Conservation (phyloP, 371 early-diverging fungal genomes). For the Mucor lusitanicus region DNA sequence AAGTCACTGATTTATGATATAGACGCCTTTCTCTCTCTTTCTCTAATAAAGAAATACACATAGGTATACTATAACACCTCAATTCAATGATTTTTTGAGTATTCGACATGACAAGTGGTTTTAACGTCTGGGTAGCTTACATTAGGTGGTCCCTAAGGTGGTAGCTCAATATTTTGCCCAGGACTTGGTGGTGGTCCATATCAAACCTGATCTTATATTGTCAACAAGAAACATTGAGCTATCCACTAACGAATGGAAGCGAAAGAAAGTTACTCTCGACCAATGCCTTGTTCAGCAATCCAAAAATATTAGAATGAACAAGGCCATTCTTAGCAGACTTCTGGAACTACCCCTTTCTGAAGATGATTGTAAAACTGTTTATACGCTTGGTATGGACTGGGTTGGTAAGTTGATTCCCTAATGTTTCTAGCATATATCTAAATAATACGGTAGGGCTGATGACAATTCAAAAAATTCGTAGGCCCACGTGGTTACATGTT, state of each 20-base stretch:
- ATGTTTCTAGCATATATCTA: slow-evolving; percentile 20
- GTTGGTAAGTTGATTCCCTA: slow-evolving; percentile 16
- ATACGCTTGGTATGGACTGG: slow-evolving; percentile 15
- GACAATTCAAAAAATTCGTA: slow-evolving; percentile 12
- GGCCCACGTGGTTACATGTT: slow-evolving; percentile 24
- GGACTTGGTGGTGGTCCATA: too few relatives aligned
- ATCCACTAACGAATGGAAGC: slow-evolving; percentile 24
- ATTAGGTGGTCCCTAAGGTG: too few relatives aligned
- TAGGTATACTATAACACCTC: too few relatives aligned
- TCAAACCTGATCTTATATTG: slow-evolving; percentile 14
- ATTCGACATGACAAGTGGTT: too few relatives aligned
- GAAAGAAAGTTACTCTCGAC: slow-evolving; percentile 17
- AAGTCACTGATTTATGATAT: too few relatives aligned
- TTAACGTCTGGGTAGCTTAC: too few relatives aligned
- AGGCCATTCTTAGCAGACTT: slow-evolving; percentile 21
- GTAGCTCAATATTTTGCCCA: too few relatives aligned
- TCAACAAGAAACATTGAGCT: slow-evolving; percentile 19
- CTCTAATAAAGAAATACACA: too few relatives aligned
- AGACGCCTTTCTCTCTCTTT: too few relatives aligned
- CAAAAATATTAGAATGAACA: slow-evolving; percentile 27
- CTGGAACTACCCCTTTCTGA: slow-evolving; percentile 18
- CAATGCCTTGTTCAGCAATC: slow-evolving; percentile 21
- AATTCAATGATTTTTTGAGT: too few relatives aligned
- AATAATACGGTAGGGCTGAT: slow-evolving; percentile 7
- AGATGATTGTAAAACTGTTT: neutral